Base-by-base conservation (phyloP, 805 yeast species). In the Cephaloascus fragrans region DNA sequence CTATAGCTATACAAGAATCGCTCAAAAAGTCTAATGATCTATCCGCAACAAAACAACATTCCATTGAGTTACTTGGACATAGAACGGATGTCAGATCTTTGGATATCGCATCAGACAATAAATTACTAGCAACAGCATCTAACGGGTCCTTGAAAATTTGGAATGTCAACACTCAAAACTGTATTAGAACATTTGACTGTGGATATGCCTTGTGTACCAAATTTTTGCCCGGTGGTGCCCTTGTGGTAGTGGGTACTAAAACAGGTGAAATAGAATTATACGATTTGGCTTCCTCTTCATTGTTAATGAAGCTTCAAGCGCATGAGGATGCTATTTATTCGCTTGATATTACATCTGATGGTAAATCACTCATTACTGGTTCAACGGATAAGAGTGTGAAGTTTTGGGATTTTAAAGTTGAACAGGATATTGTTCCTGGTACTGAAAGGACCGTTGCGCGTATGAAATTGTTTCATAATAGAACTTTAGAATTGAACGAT, bases 331-430 rank as follows among this genome's bases (percentile, higher is more conserved):
- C 96, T 1, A 75, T 93, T 37, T 93, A 97, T 97, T 80, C 95
- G 1, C 66, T 93, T 48, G 96, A 90, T 55, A 56, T 93, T 26
- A 76, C 90, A 2, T 74, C 82, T 12, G 95, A 90, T 59, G 98
- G 97, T 14, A 81, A 77, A 48, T 70, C 81, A 1, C 64, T 93
- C 37, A 79, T 89, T 0, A 84, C 97, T 3, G 98, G 97, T 8
- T 90, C 97, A 26, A 94, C 95, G 32, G 99, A 93, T 58, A 89
- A 89, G 55, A 62, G 75, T 3, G 82, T 90, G 33, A 87, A 86
- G 55, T 87, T 88, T 55, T 93, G 98, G 98, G 76, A 80, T 36
- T 77, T 93, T 53, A 66, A 70, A 50, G 73, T 86, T 18, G 81
- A 76, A 39, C 71, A 75, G 44, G 85, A 78, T 38, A 43, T 61